Evolutionary conservation across 257 asterid genomes (phyloP).

Genomic region (Lycium barbarum): DNA sequence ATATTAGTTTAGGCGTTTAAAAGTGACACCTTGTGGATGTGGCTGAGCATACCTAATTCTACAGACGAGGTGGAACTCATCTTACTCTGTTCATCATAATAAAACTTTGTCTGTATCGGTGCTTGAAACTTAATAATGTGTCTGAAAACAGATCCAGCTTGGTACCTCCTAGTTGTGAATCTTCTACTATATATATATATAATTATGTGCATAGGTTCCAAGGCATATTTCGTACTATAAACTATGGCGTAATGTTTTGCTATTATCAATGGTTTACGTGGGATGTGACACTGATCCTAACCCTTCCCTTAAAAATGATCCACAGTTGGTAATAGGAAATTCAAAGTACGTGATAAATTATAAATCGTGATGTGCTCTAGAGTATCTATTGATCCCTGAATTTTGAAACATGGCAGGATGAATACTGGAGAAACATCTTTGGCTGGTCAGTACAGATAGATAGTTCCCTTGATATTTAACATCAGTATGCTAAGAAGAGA

Average conservation of each 20-base stretch:
- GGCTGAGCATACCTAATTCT: background rate
- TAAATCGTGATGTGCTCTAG: background rate
- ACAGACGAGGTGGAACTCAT: background rate
- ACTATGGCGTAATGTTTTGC: background rate
- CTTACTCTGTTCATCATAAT: background rate
- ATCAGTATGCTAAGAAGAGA: slow-evolving; percentile 11
- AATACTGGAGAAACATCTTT: slow-evolving; percentile 27
- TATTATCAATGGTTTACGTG: slow-evolving; percentile 1
- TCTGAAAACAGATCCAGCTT: background rate
- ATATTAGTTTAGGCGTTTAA: background rate
- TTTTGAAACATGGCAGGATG: slow-evolving; percentile 25
- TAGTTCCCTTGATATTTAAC: slow-evolving; percentile 13
- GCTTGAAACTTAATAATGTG: background rate
- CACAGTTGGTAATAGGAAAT: background rate
- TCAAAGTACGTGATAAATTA: background rate
- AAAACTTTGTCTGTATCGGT: background rate
- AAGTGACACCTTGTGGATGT: background rate
- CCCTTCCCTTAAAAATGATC: background rate
- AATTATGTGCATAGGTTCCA: background rate
- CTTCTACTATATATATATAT: background rate
- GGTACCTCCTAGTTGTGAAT: background rate
- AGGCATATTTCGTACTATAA: background rate
- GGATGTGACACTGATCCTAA: background rate
- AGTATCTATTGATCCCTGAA: slow-evolving; percentile 4
- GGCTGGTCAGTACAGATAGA: slow-evolving; percentile 25